Evolutionary conservation across 2,329 filamentous ascomycete species (phyloP).

Genomic region (Phialocephala subalpina): DNA sequence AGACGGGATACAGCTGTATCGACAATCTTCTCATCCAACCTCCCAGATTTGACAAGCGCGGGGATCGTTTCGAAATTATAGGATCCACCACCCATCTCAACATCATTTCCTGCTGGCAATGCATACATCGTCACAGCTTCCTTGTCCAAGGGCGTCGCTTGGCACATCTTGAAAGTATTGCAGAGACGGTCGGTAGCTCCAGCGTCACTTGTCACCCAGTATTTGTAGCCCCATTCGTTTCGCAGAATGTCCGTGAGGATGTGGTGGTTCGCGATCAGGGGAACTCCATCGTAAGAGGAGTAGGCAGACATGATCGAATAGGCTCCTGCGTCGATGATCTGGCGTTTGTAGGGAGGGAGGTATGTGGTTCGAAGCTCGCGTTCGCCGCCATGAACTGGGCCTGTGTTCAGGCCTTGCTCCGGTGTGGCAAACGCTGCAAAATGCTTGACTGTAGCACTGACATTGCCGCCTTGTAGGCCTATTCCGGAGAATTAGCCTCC

Average conservation of each 20-base stretch:
- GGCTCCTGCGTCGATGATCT: conserved; percentile 74
- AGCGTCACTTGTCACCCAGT: conserved; percentile 71
- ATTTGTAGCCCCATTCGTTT: conserved; percentile 77
- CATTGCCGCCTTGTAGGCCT: conserved; percentile 69
- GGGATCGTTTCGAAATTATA: conserved; percentile 75
- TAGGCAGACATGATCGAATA: conserved; percentile 79
- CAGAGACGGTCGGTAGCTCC: conserved; percentile 76
- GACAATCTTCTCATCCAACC: conserved; percentile 65
- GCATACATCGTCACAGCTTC: conserved; percentile 66
- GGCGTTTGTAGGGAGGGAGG: conserved; percentile 69
- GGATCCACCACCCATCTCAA: conserved; percentile 80
- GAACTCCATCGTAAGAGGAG: conserved; percentile 76
- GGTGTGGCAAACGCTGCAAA: conserved; percentile 74
- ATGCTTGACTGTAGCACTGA: conserved; percentile 79
- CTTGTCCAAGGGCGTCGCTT: conserved; percentile 65
- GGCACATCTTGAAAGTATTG: conserved; percentile 69
- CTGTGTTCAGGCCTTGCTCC: conserved; percentile 77
- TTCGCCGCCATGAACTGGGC: conserved; percentile 60
- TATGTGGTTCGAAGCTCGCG: conserved; percentile 62
- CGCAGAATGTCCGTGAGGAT: conserved; percentile 74
- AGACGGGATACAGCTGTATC: conserved; percentile 71
- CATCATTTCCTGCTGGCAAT: conserved; percentile 73
- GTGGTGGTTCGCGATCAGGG: conserved; percentile 70
- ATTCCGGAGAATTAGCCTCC: conserved; percentile 46
- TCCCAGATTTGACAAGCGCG: conserved; percentile 66